Evolutionary conservation across 2,329 filamentous ascomycete species (phyloP).

Genomic region (Chrysoporthe puriensis): DNA sequence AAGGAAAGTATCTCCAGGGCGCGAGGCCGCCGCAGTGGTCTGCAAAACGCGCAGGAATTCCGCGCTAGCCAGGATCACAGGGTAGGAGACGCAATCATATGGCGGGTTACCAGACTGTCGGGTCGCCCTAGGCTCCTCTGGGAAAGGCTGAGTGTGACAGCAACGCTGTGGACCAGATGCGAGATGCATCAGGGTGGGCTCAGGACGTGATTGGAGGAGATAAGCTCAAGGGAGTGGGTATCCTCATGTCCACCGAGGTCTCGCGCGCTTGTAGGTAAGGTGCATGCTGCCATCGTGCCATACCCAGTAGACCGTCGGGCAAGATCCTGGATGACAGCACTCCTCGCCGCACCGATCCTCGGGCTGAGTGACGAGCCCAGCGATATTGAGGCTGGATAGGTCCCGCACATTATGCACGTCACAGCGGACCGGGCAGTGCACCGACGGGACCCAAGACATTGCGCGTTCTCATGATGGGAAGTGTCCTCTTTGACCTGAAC

Average conservation of each 20-base stretch:
- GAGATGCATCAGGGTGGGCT: not conserved
- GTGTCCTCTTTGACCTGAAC: not conserved
- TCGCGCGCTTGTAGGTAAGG: not conserved
- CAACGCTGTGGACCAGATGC: constrained; percentile 4
- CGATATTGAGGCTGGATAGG: too few species aligned
- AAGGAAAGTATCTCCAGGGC: not conserved
- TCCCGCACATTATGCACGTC: not conserved
- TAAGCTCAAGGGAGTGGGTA: not conserved
- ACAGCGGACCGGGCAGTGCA: not conserved
- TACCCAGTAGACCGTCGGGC: too few species aligned
- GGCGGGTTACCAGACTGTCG: constrained; percentile 25
- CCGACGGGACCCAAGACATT: not conserved
- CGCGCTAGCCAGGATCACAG: not conserved
- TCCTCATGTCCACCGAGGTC: not conserved
- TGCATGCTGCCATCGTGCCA: constrained; percentile 16
- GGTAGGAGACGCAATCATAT: constrained; percentile 10
- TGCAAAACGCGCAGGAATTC: constrained; percentile 1
- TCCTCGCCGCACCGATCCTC: not conserved
- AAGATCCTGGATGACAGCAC: not conserved
- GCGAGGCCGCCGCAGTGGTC: not conserved
- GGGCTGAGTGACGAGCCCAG: not conserved
- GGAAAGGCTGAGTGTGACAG: constrained; percentile 23
- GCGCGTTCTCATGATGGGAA: not conserved
- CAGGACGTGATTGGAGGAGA: constrained; percentile 1
- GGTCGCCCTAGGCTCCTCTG: constrained; percentile 16